These are phyloP conservation scores for Cryphonectria japonica DNA, from an alignment of 2,329 filamentous ascomycete genomes.

Conservation along the genomic window DNA sequence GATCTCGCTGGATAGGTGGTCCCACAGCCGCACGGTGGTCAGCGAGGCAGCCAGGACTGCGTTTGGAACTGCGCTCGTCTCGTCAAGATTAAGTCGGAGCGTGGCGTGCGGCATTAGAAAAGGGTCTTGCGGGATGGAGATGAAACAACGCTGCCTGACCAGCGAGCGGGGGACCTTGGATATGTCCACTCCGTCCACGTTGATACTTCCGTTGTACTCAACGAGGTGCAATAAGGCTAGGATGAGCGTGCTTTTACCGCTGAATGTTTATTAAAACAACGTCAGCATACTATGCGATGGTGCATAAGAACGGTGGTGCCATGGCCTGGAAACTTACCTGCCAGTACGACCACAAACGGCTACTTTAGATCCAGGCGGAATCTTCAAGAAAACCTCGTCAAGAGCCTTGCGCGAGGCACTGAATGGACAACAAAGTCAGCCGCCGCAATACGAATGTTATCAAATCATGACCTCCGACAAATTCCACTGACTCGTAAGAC, in stretches of 20 bases:
- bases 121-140: slow-evolving; percentile 50
- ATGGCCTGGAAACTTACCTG: slow-evolving; percentile 39
- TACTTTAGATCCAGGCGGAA: slow-evolving; percentile 50
- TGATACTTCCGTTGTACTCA: slow-evolving; percentile 48
- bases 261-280: slow-evolving; percentile 24
- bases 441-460: slow-evolving; percentile 19
- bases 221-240: slow-evolving; percentile 51
- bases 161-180: slow-evolving; percentile 45
- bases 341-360: slow-evolving; percentile 58
- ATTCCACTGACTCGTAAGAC: slow-evolving; percentile 32
- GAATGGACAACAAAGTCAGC: neutral
- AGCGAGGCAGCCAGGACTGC: slow-evolving; percentile 47
- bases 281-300: neutral
- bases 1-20: slow-evolving; percentile 17
- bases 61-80: slow-evolving; percentile 41
- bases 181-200: slow-evolving; percentile 53
- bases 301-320: neutral
- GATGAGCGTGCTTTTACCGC: slow-evolving; percentile 49
- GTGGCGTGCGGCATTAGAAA: slow-evolving; percentile 45
- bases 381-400: slow-evolving; percentile 33
- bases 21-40: slow-evolving; percentile 36
- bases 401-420: slow-evolving; percentile 32
- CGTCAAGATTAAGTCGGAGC: slow-evolving; percentile 53
- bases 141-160: slow-evolving; percentile 47
- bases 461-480: neutral